Evolutionary conservation across 306 rosid genomes (phyloP), one percentile per base, ranked within the genome.

Genomic region (Crotalaria pallida): DNA sequence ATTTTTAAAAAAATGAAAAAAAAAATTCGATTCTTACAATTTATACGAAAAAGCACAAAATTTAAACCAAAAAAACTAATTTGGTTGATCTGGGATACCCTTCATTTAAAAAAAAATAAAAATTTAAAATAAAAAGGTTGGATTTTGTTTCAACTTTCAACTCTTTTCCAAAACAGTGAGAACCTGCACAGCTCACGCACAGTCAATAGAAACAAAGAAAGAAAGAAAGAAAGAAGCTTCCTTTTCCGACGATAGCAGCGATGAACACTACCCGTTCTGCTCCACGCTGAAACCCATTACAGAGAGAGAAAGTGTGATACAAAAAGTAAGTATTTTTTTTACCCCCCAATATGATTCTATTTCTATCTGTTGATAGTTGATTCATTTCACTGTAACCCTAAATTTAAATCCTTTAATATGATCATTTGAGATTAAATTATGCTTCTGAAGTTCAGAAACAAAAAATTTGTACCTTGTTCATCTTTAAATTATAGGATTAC

Each of bases 401-500:
- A 38, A 38, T 38, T 38, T 38, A 8, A 34, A 34, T 2, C 41
- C 2, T 10, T 34, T 10, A 34, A 8, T 34, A 11, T 34, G 41
- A 34, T 34, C 9, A 38, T 2, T 38, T 38, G 44, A 38, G n/a
- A 38, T 38, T 38, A 38, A 38, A 10, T 38, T 38, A 38, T 38
- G 44, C 4, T 38, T 56, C 61, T 56, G 38, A 36, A 17, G 22
- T 10, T 56, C 5, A 27, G 31, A 27, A 4, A 27, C 31, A 27
- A 4, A 4, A 4, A 27, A 27, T 27, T 27, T 27, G 31, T 27
- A 27, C 31, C 5, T 27, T n/a, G n/a, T 27, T 44, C 15, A 18
- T 52, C 21, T 65, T 45, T 75, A 11, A 47, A 34, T 29, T 73
- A 4, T 34, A 6, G 80, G 55, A 69, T 74, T 52, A 40, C 0